Evolutionary conservation across 1,284 basidiomycete species (phyloP).

Genomic region (Ganoderma meredithae): DNA sequence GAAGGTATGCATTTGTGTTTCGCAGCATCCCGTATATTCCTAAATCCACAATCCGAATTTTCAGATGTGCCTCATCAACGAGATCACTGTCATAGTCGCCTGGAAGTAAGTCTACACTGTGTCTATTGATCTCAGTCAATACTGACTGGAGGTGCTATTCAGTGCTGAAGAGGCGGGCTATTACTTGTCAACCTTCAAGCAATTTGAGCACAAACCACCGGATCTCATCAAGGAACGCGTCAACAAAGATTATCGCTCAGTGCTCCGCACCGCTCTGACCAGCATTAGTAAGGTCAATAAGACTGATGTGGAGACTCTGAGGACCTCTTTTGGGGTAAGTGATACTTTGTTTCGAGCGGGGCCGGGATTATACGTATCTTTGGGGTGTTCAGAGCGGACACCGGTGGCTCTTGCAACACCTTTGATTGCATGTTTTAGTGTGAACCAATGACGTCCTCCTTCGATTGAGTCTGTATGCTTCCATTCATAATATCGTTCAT

Average conservation of each 20-base stretch:
- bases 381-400: not conserved
- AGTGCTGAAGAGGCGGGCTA: constrained; percentile 92
- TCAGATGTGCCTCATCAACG: constrained; percentile 88
- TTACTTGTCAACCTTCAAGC: constrained; percentile 92
- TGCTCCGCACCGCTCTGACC: constrained; percentile 88
- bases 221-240: constrained; percentile 94
- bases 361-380: not conserved
- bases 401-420: not conserved
- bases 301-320: constrained; percentile 94
- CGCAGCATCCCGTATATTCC: not conserved
- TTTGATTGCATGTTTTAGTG: not conserved
- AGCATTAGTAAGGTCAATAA: constrained; percentile 95
- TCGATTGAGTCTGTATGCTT: not conserved
- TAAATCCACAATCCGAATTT: too few relatives aligned
- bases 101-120: constrained; percentile 76
- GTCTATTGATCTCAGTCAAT: not conserved
- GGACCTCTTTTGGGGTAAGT: constrained; percentile 92
- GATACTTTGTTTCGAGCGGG: not conserved
- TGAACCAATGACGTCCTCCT: not conserved
- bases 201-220: constrained; percentile 93
- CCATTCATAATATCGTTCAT: not conserved
- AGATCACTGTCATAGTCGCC: constrained; percentile 90
- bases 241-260: constrained; percentile 86
- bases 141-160: constrained; percentile 5
- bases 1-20: constrained; percentile 55